Base-by-base conservation (phyloP, 192 early-diverging fungal genomes). In the Powellomyces hirtus region DNA sequence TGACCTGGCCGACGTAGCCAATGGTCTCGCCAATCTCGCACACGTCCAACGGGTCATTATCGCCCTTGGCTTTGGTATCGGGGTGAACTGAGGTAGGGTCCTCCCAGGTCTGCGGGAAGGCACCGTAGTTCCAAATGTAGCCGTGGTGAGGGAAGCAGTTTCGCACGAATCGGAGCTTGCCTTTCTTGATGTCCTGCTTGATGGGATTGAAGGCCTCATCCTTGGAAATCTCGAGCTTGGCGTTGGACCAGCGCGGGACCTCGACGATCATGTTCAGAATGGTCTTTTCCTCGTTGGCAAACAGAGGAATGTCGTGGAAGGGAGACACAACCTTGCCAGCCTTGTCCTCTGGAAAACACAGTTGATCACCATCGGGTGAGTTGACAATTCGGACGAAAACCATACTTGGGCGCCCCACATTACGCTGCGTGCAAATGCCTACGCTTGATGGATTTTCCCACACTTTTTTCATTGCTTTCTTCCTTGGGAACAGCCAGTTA, bases 91-190 rank as follows among this genome's bases (percentile, higher is more conserved):
- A 84, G 74, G 80, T 90, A 44, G 97, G 97, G 74, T 99, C 97
- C 83, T 99, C 97, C 97, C 97, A 99, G 59, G 97, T 99, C 88
- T 96, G 94, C 34, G 97, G 97, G 74, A 99, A 86, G 66, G 95
- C 95, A 75, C 97, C 97, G 73, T 99, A 97, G 94, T 99, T 99
- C 97, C 97, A 99, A 81, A 99, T 97, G 82, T 99, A 99, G 65
- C 97, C 97, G 81, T 99, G 92, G 89, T 97, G 94, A 8, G 97
- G 97, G 91, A 97, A 99, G 79, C 91, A 91, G 89, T 99, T 97
- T 77, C 94, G 89, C 65, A 99, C 95, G 77, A 87, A 97, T 64
- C 97, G 89, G 66, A 97, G 91, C 85, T 99, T 99, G 71, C 94
- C 94, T 86, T 99, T 99, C 89, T 97, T 97, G 71, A 89, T 84